These are phyloP conservation scores for Phylloporus rhodoxanthus DNA, from an alignment of 768 basidiomycete species.

Conservation along the genomic window DNA sequence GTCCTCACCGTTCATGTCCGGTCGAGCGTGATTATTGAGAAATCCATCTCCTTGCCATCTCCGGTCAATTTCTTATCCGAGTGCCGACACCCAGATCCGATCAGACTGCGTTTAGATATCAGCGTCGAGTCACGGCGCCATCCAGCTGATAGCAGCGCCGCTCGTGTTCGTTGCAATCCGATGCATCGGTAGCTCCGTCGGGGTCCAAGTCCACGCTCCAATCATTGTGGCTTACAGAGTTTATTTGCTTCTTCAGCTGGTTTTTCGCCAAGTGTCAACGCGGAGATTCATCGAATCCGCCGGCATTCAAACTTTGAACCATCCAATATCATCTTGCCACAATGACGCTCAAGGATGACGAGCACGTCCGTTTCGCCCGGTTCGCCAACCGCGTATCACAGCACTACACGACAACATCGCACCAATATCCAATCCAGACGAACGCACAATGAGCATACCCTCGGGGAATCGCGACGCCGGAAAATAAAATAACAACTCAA, in stretches of 20 bases:
- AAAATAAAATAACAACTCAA: neutral
- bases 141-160: neutral
- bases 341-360: neutral
- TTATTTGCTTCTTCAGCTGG: neutral
- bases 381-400: neutral
- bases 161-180: neutral
- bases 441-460: neutral
- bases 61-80: neutral
- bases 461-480: neutral
- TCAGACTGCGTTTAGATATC: neutral
- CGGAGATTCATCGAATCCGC: neutral
- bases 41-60: no score
- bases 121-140: neutral
- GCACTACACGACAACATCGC: neutral
- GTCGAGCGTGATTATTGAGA: neutral
- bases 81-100: neutral
- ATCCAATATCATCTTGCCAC: neutral
- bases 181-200: neutral
- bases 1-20: neutral
- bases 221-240: neutral
- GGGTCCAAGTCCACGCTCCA: neutral
- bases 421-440: neutral
- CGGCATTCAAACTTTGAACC: slow-evolving; percentile 1
- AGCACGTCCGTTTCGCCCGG: neutral
- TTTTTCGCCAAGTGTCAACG: neutral